Base-by-base conservation (phyloP, 2,329 filamentous ascomycete genomes). In the Aspergillus ruber region DNA sequence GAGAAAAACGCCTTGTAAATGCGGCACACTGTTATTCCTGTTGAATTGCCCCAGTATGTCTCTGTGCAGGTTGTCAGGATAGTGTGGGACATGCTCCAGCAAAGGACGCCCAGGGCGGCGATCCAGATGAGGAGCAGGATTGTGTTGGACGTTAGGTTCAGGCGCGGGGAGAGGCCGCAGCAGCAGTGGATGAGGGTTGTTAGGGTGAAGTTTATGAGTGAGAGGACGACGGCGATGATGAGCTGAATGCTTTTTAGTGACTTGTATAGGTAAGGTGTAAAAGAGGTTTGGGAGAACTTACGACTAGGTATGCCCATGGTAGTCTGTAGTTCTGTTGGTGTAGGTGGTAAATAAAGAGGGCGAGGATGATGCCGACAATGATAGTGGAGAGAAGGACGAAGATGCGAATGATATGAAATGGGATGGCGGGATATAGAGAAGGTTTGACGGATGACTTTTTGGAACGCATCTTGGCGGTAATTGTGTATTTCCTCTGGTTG, bases 1-100 rank as follows among this genome's bases (percentile, higher is more conserved):
- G 74, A 66, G 63, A 80, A 82, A n/a, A 82, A 65, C 9, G 76
- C 73, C 63, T 83, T 83, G 71, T 82, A 83, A 48, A 73, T 67
- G 45, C 75, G 65, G 58, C 80, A 83, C 42, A 83, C 71, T 61
- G 73, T 72, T 46, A 82, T 73, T 3, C 79, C 80, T 2, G 72
- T 70, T 1, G 73, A 69, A 29, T 73, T 74, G n/a, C 72, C 71
- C 80, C 80, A 83, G 59, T 74, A 73, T 17, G 64, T 57, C 3
- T 63, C 56, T 40, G 68, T 72, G 66, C 79, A 82, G 49, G 71
- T 67, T 48, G 78, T 74, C 6, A 67, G 60, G 46, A 83, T 64
- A 0, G 80, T 82, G 43, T 70, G 66, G 36, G 71, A 71, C 57
- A 76, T 73, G 68, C 75, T 80, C 73, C 75, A 81, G 29, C 70